Percentiles rank a stretch among this genome's conserved stretches.
phyloP scores from a whole-genome alignment of 1,139 yeast species.

The Zygosaccharomyces pseudobailii region DNA sequence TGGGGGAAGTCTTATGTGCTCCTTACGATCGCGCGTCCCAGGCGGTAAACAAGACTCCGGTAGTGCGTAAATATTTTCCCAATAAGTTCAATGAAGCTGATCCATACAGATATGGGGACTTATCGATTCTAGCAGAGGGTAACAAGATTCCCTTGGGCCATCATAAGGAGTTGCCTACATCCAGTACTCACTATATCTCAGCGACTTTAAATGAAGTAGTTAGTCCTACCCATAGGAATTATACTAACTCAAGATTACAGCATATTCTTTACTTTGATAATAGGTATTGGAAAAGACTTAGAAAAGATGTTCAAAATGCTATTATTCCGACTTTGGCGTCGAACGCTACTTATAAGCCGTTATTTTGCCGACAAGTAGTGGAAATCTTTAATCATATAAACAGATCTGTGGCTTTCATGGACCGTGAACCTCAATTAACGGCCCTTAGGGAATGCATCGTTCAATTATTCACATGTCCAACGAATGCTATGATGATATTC shows the following conservation, averaged over 20 bases:
- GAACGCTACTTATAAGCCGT: slow-evolving; percentile 42
- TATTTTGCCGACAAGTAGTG: slow-evolving; percentile 50
- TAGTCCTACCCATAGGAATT: slow-evolving; percentile 32
- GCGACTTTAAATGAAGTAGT: slow-evolving; percentile 23
- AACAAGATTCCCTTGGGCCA: slow-evolving; percentile 29
- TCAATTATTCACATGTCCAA: slow-evolving; percentile 65
- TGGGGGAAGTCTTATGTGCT: slow-evolving; percentile 32
- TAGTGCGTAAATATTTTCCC: slow-evolving; percentile 23
- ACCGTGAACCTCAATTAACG: slow-evolving; percentile 62
- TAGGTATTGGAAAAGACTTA: slow-evolving; percentile 47
- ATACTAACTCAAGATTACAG: slow-evolving; percentile 46
- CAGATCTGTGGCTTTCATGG: slow-evolving; percentile 45
- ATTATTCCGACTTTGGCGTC: slow-evolving; percentile 53
- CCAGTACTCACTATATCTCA: slow-evolving; percentile 42
- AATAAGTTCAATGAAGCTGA: slow-evolving; percentile 15
- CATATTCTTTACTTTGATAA: slow-evolving; percentile 51
- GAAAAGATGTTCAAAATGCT: slow-evolving; percentile 45
- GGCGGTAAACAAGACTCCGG: slow-evolving; percentile 19
- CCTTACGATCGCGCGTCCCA: slow-evolving; percentile 14
- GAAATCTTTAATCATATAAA: slow-evolving; percentile 53
- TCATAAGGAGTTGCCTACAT: slow-evolving; percentile 36
- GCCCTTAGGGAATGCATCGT: slow-evolving; percentile 50
- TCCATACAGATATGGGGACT: slow-evolving; percentile 30
- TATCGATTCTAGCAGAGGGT: slow-evolving; percentile 20
- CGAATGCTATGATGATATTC: slow-evolving; percentile 44